A percentile compares a stretch with the other conserved stretches of the same genome.
Conservation (phyloP, 2,329 filamentous ascomycete species). For the Fusarium sp. region DNA sequence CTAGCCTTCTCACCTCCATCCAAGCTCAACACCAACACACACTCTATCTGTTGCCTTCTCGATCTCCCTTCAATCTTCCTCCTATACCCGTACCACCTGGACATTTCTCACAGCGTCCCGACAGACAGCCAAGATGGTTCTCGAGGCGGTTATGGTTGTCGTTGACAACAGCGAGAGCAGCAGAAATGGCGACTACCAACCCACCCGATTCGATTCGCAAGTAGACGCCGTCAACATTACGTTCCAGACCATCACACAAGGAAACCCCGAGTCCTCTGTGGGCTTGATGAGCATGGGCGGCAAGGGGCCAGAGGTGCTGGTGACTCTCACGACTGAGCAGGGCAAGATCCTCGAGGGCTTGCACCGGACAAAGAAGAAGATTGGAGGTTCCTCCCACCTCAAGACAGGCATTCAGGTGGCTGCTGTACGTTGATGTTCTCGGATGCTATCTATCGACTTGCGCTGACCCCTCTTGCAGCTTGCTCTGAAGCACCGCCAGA, state of each 20-base stretch:
- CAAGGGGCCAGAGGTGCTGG: constrained; percentile 95
- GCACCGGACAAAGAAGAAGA: constrained; percentile 88
- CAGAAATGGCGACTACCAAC: constrained; percentile 91
- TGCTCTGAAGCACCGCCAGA: constrained; percentile 96
- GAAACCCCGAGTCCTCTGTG: constrained; percentile 95
- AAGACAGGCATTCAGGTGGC: constrained; percentile 96
- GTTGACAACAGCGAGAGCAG: constrained; percentile 99
- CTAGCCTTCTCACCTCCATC: constrained; percentile 43
- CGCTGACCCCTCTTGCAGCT: constrained; percentile 64
- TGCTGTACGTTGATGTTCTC: constrained; percentile 67
- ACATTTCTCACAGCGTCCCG: constrained; percentile 12
- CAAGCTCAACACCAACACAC: constrained; percentile 35
- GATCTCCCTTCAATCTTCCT: constrained; percentile 5
- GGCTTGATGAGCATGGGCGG: constrained; percentile 99
- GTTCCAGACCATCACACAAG: constrained; percentile 93
- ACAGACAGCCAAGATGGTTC: constrained; percentile 77
- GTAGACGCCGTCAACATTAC: constrained; percentile 93
- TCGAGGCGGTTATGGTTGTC: constrained; percentile 99
- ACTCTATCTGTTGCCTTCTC: constrained; percentile 1
- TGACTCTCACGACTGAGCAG: constrained; percentile 94
- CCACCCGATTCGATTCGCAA: constrained; percentile 95
- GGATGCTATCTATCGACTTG: neutral
- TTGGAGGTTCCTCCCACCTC: constrained; percentile 85
- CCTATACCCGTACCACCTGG: constrained; percentile 4
- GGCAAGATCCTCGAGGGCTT: constrained; percentile 93